Evolutionary conservation across 1,139 yeast genomes (phyloP).

Genomic region (Taphrina confusa): DNA sequence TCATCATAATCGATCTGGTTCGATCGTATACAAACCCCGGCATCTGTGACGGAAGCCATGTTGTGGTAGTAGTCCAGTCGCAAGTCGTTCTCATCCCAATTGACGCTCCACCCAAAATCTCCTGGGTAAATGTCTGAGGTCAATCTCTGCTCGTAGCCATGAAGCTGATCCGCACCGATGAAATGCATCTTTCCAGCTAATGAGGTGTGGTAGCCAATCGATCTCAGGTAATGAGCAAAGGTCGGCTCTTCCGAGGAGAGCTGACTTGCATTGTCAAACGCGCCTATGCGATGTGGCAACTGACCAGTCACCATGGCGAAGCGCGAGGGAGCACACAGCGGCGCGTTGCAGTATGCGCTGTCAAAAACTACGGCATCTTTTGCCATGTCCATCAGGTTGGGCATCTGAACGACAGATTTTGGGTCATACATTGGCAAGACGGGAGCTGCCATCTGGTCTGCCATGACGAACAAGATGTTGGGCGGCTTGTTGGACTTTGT

Average conservation of each 20-base stretch:
- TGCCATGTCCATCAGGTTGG: slow-evolving; percentile 30
- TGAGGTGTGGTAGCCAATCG: slow-evolving; percentile 31
- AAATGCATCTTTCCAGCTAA: slow-evolving; percentile 34
- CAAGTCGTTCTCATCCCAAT: slow-evolving; percentile 29
- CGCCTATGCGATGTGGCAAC: slow-evolving; percentile 32
- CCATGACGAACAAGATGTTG: slow-evolving; percentile 34
- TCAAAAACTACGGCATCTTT: slow-evolving; percentile 31
- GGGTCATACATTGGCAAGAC: slow-evolving; percentile 29
- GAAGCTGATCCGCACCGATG: slow-evolving; percentile 33
- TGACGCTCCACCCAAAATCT: slow-evolving; percentile 33
- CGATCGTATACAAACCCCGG: slow-evolving; percentile 34
- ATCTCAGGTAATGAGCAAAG: slow-evolving; percentile 31
- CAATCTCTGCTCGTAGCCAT: slow-evolving; percentile 31
- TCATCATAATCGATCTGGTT: slow-evolving; percentile 34
- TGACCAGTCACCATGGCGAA: slow-evolving; percentile 35
- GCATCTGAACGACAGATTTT: slow-evolving; percentile 29
- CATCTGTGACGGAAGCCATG: slow-evolving; percentile 35
- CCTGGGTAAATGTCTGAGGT: slow-evolving; percentile 33
- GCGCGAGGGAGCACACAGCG: slow-evolving; percentile 33
- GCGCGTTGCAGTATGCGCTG: slow-evolving; percentile 32
- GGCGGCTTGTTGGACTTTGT: slow-evolving; percentile 19
- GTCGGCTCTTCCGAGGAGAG: slow-evolving; percentile 31
- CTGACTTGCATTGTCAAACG: slow-evolving; percentile 32
- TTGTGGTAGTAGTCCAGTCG: slow-evolving; percentile 33
- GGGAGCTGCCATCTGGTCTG: slow-evolving; percentile 35